Percentiles rank a stretch among this genome's conserved stretches.
phyloP scores from a whole-genome alignment of 768 basidiomycete genomes.

The Trametes cingulata region DNA sequence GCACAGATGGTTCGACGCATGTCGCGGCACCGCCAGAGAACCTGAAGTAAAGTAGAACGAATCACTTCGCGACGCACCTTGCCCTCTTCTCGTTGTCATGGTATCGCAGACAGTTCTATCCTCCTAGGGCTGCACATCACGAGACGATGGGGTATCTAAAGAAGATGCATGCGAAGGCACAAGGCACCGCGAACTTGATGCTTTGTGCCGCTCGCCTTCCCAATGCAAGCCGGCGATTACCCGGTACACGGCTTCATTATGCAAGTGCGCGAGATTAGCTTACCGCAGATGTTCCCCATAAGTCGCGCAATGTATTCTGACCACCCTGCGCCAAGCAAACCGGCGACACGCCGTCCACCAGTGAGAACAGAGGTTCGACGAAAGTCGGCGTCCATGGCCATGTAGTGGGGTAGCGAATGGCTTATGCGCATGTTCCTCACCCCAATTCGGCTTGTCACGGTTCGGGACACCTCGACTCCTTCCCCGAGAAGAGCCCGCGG shows the following conservation, averaged over 20 bases:
- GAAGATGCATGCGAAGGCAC: slow-evolving; percentile 2
- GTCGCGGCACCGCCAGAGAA: neutral
- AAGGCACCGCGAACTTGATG: slow-evolving; percentile 3
- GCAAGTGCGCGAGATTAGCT: slow-evolving; percentile 1
- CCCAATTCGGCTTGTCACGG: too few relatives aligned
- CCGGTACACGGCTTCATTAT: neutral
- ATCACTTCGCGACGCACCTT: neutral
- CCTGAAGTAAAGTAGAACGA: neutral
- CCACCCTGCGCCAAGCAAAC: neutral
- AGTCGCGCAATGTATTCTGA: slow-evolving; percentile 1
- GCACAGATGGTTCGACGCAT: slow-evolving; percentile 3
- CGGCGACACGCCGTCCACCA: neutral
- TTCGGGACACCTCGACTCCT: too few relatives aligned
- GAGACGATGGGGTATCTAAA: neutral
- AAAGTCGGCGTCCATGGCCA: neutral
- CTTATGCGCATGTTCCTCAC: too few relatives aligned
- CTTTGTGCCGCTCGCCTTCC: neutral
- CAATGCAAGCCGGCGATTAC: neutral
- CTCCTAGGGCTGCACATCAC: neutral
- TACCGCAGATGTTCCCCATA: slow-evolving; percentile 6
- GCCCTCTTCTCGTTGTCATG: slow-evolving; percentile 4
- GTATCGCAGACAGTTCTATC: neutral
- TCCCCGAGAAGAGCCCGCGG: too few relatives aligned
- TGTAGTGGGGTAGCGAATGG: neutral
- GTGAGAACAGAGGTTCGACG: neutral